Conservation (phyloP, 352 stramenopile species). For the Blastocystis sp. region DNA sequence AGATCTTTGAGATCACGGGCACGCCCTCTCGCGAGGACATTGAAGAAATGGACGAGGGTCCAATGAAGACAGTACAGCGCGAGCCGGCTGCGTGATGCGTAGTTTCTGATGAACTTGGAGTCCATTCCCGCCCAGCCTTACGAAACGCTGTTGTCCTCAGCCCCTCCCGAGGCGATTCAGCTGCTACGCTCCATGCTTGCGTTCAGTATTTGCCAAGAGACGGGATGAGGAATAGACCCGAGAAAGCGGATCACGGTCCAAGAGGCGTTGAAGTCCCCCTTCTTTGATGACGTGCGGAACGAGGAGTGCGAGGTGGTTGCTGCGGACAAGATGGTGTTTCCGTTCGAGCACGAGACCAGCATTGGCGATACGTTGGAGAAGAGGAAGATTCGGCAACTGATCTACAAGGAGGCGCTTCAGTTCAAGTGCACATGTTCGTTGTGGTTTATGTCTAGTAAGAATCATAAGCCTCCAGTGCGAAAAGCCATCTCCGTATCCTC, state of each 20-base stretch:
- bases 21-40: slow-evolving; percentile 87
- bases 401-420: slow-evolving; percentile 66
- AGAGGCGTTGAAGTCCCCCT: slow-evolving; percentile 93
- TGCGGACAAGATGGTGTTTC: slow-evolving; percentile 46
- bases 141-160: slow-evolving; percentile 79
- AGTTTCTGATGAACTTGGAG: slow-evolving; percentile 74
- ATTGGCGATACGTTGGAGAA: slow-evolving; percentile 21
- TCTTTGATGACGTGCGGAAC: slow-evolving; percentile 80
- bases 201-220: slow-evolving; percentile 77
- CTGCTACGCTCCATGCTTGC: slow-evolving; percentile 84
- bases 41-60: slow-evolving; percentile 67
- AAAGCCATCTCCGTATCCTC: background rate
- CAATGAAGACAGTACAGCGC: slow-evolving; percentile 61
- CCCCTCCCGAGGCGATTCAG: slow-evolving; percentile 82
- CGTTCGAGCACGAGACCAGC: slow-evolving; percentile 12
- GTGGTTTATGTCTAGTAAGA: slow-evolving; percentile 1
- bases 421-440: slow-evolving; percentile 10
- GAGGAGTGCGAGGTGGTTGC: slow-evolving; percentile 53
- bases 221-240: slow-evolving; percentile 82
- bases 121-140: slow-evolving; percentile 74
- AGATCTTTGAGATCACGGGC: slow-evolving; percentile 92
- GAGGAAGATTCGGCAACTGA: slow-evolving; percentile 56
- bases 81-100: background rate
- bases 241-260: slow-evolving; percentile 91
- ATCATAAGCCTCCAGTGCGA: background rate